A percentile compares a stretch with the other conserved stretches of the same genome.
Evolutionary conservation across 2,329 filamentous ascomycete genomes (phyloP).

Genomic region (Beauveria pseudobassiana): DNA sequence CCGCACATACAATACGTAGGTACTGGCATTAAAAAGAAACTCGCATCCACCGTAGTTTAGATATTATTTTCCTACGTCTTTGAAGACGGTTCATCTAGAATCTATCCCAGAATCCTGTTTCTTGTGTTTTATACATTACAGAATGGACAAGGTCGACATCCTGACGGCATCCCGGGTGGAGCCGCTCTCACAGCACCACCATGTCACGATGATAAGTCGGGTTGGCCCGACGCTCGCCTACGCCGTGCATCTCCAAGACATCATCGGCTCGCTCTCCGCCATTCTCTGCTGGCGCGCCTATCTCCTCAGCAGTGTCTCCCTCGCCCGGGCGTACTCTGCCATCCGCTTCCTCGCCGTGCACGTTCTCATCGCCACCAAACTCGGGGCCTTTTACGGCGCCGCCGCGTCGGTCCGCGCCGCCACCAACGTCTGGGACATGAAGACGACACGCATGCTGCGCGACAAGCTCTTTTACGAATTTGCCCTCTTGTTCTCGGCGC

Average conservation of each 20-base stretch:
- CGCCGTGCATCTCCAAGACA: constrained; percentile 27
- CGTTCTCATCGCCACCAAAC: constrained; percentile 21
- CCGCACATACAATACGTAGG: too few relatives aligned
- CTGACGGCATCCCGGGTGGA: constrained; percentile 31
- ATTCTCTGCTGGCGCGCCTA: constrained; percentile 25
- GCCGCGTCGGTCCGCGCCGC: constrained; percentile 22
- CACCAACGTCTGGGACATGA: constrained; percentile 31
- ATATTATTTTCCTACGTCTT: background rate
- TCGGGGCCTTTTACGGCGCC: constrained; percentile 23
- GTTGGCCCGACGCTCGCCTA: constrained; percentile 28
- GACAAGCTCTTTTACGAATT: constrained; percentile 46
- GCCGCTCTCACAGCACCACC: background rate
- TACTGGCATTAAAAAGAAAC: background rate
- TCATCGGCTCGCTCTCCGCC: constrained; percentile 24
- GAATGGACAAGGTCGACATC: constrained; percentile 30
- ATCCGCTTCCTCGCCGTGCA: constrained; percentile 20
- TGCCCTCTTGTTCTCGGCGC: constrained; percentile 41
- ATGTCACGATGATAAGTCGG: constrained; percentile 20
- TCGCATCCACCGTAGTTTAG: background rate
- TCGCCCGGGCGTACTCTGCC: constrained; percentile 18
- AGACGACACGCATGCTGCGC: constrained; percentile 27
- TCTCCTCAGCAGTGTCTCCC: constrained; percentile 22
- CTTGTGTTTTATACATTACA: background rate
- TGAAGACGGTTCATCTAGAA: background rate
- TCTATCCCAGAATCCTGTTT: background rate